Evolutionary conservation across 441 rosid genomes (phyloP), one percentile per base, ranked within the genome.

Genomic region (Erodium chrysanthum): DNA sequence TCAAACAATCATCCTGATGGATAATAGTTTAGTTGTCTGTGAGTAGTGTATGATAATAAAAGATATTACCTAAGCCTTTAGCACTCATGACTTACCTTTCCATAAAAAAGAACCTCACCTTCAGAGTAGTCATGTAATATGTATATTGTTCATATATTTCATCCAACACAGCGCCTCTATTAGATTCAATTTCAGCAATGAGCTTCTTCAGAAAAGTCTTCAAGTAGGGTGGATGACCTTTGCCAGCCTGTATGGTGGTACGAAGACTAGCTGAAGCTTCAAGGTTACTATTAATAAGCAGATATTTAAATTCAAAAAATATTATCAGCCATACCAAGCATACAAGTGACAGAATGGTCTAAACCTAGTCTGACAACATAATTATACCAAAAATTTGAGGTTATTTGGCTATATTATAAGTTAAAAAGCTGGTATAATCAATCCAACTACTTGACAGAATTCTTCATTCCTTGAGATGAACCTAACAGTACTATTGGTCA

Each of bases 181-280:
- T 84, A 35, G 85, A 82, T 81, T 92, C 97, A 71, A 87, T 75
- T 81, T 88, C 92, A 29, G 21, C 46, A 66, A 92, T 85, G 69
- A 92, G 87, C 80, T 83, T 92, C 87, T 92, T 92, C 10, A 90
- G 59, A 64, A 90, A 78, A 56, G 68, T 88, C 77, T 79, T 88
- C 74, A 83, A 73, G 66, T 88, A 88, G 14, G 81, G 72, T 46
- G 69, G 73, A 69, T 82, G 74, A 46, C 86, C 85, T 73, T 71
- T 75, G 7, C 77, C 86, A 70, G 62, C 68, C 96, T 92, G 79
- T 74, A 77, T 12, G 46, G 21, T 1, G 14, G 7, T 48, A 65
- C 63, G 18, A 56, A 17, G 59, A 52, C 22, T 52, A 52, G 59
- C 59, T 52, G 23, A 17, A 52, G 23, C 59, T 52, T 52, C 59